Conservation (phyloP, 306 rosid species). For the Trifolium subterraneum region DNA sequence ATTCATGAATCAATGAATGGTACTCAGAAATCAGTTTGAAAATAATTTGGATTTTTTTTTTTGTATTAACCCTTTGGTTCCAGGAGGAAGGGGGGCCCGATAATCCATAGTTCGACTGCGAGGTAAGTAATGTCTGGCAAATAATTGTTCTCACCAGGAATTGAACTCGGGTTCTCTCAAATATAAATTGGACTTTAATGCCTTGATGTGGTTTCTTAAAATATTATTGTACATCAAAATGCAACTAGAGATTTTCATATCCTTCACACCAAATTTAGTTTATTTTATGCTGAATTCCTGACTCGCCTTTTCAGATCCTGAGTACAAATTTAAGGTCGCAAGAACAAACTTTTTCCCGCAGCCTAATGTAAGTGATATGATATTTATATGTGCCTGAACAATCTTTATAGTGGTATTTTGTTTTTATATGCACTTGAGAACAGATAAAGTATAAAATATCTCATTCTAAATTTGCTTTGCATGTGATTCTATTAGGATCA, state of each 20-base stretch:
- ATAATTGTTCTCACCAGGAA: too few relatives aligned
- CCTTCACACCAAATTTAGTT: conserved; percentile 2
- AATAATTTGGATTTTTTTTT: conserved; percentile 1
- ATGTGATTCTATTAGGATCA: conserved; percentile 18
- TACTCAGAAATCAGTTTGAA: conserved; percentile 11
- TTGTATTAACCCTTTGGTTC: too few relatives aligned
- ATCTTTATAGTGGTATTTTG: conserved; percentile 22
- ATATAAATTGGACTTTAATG: conserved; percentile 1
- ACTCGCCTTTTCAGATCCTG: conserved; percentile 66
- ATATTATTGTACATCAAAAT: conserved; percentile 24
- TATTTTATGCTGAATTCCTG: conserved; percentile 35
- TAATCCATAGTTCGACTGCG: too few relatives aligned
- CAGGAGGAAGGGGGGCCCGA: too few relatives aligned
- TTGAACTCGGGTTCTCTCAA: too few relatives aligned
- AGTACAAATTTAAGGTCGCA: conserved; percentile 73
- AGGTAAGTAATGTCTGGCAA: too few relatives aligned
- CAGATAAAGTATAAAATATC: conserved; percentile 18
- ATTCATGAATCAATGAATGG: background rate
- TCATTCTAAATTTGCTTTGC: background rate
- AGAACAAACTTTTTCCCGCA: conserved; percentile 86
- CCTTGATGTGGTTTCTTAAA: conserved; percentile 11
- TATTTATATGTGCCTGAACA: conserved; percentile 11
- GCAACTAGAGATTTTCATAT: conserved; percentile 32
- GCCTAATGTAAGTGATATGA: conserved; percentile 74
- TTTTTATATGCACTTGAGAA: background rate